Conservation (phyloP, 495 filamentous ascomycete genomes). For the Chaetomium cochliodes region DNA sequence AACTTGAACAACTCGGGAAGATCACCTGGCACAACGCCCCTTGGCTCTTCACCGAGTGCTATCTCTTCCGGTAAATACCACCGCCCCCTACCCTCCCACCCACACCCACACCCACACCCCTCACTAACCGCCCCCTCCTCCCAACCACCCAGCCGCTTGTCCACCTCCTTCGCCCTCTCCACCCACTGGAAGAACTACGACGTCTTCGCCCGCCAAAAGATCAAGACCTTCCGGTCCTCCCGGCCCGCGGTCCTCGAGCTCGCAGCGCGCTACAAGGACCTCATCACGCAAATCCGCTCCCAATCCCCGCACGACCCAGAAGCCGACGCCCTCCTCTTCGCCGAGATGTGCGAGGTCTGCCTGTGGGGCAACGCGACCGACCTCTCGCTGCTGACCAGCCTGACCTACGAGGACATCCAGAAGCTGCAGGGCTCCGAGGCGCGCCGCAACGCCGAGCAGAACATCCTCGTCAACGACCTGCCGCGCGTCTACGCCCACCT, state of each 20-base stretch:
- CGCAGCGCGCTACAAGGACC: constrained; percentile 76
- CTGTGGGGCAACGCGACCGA: constrained; percentile 98
- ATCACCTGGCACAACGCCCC: constrained; percentile 78
- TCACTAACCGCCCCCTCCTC: constrained; percentile 15
- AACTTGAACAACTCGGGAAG: constrained; percentile 71
- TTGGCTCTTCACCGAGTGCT: constrained; percentile 93
- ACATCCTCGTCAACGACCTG: constrained; percentile 85
- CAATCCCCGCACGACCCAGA: constrained; percentile 53
- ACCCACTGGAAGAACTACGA: constrained; percentile 90
- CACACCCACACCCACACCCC: no score
- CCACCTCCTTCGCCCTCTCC: constrained; percentile 71
- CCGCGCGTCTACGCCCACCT: constrained; percentile 68
- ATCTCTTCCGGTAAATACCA: constrained; percentile 78
- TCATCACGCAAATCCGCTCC: constrained; percentile 64
- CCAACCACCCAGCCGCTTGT: constrained; percentile 59
- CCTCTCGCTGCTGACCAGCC: constrained; percentile 80
- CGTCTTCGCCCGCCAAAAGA: constrained; percentile 87
- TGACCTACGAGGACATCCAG: constrained; percentile 94
- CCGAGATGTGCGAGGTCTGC: constrained; percentile 94
- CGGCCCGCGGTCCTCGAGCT: constrained; percentile 89
- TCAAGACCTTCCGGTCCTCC: constrained; percentile 88
- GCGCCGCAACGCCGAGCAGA: constrained; percentile 77
- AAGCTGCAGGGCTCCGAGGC: constrained; percentile 88
- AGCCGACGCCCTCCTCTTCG: constrained; percentile 75
- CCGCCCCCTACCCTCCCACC: background rate